Conservation (phyloP, 257 asterid genomes). For the Echites panduratus region DNA sequence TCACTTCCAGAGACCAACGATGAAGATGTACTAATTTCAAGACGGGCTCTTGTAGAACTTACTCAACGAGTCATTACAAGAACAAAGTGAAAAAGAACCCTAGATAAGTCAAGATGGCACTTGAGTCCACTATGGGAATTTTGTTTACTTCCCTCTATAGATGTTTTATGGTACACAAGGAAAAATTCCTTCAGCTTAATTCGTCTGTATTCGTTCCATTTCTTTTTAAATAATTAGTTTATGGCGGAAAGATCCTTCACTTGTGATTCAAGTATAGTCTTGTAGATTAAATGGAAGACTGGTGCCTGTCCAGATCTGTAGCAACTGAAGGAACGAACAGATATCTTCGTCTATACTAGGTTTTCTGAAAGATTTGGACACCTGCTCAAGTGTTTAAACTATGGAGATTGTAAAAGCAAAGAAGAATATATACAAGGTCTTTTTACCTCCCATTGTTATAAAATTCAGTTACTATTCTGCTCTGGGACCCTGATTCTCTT, state of each 20-base stretch:
- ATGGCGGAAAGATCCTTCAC: neutral
- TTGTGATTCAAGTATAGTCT: neutral
- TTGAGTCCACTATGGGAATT: slow-evolving; percentile 4
- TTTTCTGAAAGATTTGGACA: neutral
- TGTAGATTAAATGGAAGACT: slow-evolving; percentile 9
- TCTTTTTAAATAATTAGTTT: slow-evolving; percentile 10
- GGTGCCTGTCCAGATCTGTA: neutral
- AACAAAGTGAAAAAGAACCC: slow-evolving; percentile 34
- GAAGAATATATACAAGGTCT: neutral
- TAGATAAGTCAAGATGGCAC: neutral
- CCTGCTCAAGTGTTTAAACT: neutral
- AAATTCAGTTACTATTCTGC: no score
- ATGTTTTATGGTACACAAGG: slow-evolving; percentile 4
- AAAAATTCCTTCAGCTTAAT: slow-evolving; percentile 8
- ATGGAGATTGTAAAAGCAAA: neutral
- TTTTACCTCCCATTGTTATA: no score
- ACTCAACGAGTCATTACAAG: slow-evolving; percentile 77
- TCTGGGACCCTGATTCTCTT: no score
- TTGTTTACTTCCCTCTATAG: slow-evolving; percentile 16
- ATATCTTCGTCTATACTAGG: neutral
- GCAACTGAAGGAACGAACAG: neutral
- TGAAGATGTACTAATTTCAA: slow-evolving; percentile 65
- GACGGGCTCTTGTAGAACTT: slow-evolving; percentile 78
- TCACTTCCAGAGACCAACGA: slow-evolving; percentile 69
- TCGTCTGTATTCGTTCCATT: slow-evolving; percentile 12